Conservation (phyloP, 2,329 filamentous ascomycete species). For the Sporothrix pallida region DNA sequence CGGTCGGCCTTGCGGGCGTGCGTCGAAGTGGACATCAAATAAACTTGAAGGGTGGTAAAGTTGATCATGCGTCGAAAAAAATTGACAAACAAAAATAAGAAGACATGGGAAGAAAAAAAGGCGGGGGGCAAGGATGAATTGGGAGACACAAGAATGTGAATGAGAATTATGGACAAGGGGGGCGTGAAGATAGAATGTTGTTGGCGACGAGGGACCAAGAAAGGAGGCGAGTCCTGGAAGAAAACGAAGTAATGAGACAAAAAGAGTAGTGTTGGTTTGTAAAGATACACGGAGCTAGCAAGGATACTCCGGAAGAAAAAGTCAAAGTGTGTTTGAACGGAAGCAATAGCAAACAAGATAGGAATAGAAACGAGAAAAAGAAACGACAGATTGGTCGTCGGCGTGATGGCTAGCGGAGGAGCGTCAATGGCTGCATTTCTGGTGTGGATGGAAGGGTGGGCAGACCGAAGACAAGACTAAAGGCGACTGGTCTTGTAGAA, state of each 20-base stretch:
- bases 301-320: slow-evolving; percentile 21
- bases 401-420: slow-evolving; percentile 25
- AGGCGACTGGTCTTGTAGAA: not conserved
- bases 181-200: not conserved
- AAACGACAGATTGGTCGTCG: slow-evolving; percentile 30
- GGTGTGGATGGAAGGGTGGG: slow-evolving; percentile 5
- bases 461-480: not conserved
- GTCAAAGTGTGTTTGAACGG: slow-evolving; percentile 20
- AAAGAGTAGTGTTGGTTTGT: not conserved
- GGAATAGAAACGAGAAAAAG: not conserved
- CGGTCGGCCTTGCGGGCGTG: not conserved
- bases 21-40: slow-evolving; percentile 18
- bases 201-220: slow-evolving; percentile 15
- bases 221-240: not conserved
- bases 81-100: slow-evolving; percentile 30
- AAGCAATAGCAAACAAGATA: slow-evolving; percentile 28
- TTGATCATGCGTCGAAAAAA: slow-evolving; percentile 25
- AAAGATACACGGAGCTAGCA: slow-evolving; percentile 28
- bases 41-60: not conserved
- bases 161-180: not conserved
- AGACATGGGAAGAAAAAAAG: not conserved
- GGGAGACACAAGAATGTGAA: not conserved
- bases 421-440: slow-evolving; percentile 28
- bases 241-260: not conserved
- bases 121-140: not conserved